phyloP scores from a whole-genome alignment of 2,329 filamentous ascomycete genomes.

The Paecilomyces niveus region DNA sequence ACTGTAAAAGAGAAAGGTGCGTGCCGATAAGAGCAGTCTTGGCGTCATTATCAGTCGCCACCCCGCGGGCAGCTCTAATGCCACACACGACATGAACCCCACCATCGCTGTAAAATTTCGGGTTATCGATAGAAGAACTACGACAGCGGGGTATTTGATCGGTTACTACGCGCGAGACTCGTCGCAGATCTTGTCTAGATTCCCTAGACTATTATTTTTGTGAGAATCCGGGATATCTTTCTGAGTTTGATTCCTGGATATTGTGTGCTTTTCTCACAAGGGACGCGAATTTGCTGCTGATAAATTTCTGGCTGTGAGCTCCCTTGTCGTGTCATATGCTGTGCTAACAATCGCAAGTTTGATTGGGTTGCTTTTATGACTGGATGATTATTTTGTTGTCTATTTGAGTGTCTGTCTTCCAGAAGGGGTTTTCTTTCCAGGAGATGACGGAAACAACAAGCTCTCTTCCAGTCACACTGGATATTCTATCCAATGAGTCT shows the following conservation, averaged over 20 bases:
- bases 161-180: background rate
- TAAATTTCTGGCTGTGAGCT: background rate
- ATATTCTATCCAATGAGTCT: constrained; percentile 24
- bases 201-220: background rate
- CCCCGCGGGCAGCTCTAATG: background rate
- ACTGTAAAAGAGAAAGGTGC: background rate
- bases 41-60: background rate
- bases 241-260: background rate
- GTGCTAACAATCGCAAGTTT: background rate
- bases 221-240: background rate
- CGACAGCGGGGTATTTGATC: background rate
- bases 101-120: background rate
- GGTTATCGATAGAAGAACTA: background rate
- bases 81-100: background rate
- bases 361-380: background rate
- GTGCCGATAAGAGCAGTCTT: background rate
- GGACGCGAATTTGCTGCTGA: background rate
- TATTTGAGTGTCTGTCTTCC: background rate
- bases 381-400: background rate
- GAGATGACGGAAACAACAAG: constrained; percentile 18
- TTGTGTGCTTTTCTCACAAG: background rate
- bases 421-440: background rate
- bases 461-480: constrained; percentile 20
- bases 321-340: background rate
- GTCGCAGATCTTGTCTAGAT: background rate